Percentiles rank a stretch among this genome's conserved stretches.
Evolutionary conservation across 2,329 filamentous ascomycete species (phyloP).

Genomic region (Orbilia quercus): DNA sequence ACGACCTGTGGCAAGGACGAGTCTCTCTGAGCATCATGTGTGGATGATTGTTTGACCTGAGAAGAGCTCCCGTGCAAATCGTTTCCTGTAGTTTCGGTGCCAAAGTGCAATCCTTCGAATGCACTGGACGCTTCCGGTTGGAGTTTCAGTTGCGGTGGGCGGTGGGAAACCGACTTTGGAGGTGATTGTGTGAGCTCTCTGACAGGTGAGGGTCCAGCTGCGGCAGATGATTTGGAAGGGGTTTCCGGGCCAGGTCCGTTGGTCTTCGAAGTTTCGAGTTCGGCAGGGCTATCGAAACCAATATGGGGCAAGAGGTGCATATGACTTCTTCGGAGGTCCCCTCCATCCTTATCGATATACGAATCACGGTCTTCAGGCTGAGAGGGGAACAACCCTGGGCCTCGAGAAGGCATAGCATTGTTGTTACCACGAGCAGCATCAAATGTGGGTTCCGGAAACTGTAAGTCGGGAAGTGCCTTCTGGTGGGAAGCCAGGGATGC

Average conservation of each 20-base stretch:
- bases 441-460: slow-evolving; percentile 26
- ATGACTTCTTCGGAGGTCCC: slow-evolving; percentile 50
- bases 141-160: slow-evolving; percentile 31
- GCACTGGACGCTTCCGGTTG: slow-evolving; percentile 19
- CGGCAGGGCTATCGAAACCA: slow-evolving; percentile 30
- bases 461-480: slow-evolving; percentile 43
- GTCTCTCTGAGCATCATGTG: neutral
- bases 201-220: neutral
- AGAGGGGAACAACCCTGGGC: slow-evolving; percentile 25
- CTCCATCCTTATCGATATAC: slow-evolving; percentile 49
- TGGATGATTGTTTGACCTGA: neutral
- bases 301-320: slow-evolving; percentile 50
- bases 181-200: neutral
- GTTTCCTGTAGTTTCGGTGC: slow-evolving; percentile 14
- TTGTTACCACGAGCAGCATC: slow-evolving; percentile 38
- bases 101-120: slow-evolving; percentile 50
- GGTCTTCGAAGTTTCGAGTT: slow-evolving; percentile 23
- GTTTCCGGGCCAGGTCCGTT: neutral
- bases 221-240: slow-evolving; percentile 2
- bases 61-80: neutral
- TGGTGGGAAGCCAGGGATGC: slow-evolving; percentile 56
- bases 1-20: slow-evolving; percentile 40
- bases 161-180: slow-evolving; percentile 15
- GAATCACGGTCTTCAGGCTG: slow-evolving; percentile 46
- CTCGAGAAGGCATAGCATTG: slow-evolving; percentile 20